phyloP scores from a whole-genome alignment of 306 rosid species.

The Rubus idaeus region DNA sequence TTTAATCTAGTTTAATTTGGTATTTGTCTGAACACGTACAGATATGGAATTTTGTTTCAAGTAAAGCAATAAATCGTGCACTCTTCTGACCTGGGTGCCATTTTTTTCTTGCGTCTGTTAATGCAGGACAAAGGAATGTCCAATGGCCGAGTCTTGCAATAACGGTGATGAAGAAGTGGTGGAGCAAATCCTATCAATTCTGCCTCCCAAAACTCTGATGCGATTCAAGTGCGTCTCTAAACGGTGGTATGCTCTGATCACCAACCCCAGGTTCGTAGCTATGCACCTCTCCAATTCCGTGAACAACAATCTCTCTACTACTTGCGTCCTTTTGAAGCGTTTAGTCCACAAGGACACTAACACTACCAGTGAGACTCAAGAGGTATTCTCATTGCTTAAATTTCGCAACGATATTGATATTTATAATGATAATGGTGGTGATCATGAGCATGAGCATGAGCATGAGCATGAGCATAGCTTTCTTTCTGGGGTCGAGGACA shows the following conservation, averaged over 20 bases:
- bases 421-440: not conserved
- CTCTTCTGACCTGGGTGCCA: too few species aligned
- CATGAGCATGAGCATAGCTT: not conserved
- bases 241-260: constrained; percentile 1
- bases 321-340: not conserved
- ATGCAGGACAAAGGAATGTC: too few species aligned
- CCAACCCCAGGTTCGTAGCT: not conserved
- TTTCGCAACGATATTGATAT: not conserved
- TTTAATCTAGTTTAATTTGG: too few species aligned
- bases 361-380: not conserved
- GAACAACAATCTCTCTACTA: not conserved
- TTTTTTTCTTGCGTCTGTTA: too few species aligned
- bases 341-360: not conserved
- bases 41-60: too few species aligned
- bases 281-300: too few species aligned
- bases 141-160: not conserved
- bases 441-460: too few species aligned
- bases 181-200: not conserved
- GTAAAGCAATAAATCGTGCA: too few species aligned
- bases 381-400: not conserved
- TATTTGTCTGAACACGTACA: too few species aligned
- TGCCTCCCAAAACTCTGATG: constrained; percentile 1
- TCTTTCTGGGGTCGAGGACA: not conserved
- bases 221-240: constrained; percentile 8
- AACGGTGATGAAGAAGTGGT: not conserved